Base-by-base conservation (phyloP, 2,329 filamentous ascomycete genomes). In the Fusarium nisikadoi region DNA sequence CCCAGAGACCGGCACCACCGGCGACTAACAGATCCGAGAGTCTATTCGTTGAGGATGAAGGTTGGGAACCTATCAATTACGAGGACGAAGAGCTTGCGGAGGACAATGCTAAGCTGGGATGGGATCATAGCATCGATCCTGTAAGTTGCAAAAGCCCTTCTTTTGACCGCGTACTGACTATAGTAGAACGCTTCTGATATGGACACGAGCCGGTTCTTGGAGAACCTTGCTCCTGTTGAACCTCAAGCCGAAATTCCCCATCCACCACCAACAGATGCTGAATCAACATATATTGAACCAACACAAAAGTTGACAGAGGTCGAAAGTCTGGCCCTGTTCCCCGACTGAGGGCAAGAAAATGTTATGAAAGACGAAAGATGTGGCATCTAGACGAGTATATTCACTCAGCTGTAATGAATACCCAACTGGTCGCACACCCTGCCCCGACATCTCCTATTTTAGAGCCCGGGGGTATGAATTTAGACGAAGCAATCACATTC, bases 361-460 rank as follows among this genome's bases (percentile, higher is more conserved):
- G 27, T 16, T 25, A 38, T 42, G 41, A 13, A 42, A 27, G 35
- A 39, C 39, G 42, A 43, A 58, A 47, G 56, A 45, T 7, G 33
- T 70, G 55, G 66, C 23, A 68, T 65, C 49, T 63, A 56, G 39
- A 46, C 12, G 50, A 62, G 25, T 29, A 57, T 52, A 35, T 43
- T 77, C 59, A 77, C 55, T 76, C 73, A 54, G 75, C 59, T 67
- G 73, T 77, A 66, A 77, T 77, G 56, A 65, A 71, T 29, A 97
- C 85, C 91, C 94, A 97, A 79, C 91, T 97, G 23, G 95, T 97
- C 47, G 95, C 95, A 82, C 94, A 97, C 3, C 95, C 95, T n/a
- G 93, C 94, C 29, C 92, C 93, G 54, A 97, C 86, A 54, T 83
- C 83, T 71, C 86, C 82, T 62, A 94, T 89, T 25, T 83, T 82